phyloP scores from a whole-genome alignment of 2,329 filamentous ascomycete genomes.

The Blastomyces parvus region DNA sequence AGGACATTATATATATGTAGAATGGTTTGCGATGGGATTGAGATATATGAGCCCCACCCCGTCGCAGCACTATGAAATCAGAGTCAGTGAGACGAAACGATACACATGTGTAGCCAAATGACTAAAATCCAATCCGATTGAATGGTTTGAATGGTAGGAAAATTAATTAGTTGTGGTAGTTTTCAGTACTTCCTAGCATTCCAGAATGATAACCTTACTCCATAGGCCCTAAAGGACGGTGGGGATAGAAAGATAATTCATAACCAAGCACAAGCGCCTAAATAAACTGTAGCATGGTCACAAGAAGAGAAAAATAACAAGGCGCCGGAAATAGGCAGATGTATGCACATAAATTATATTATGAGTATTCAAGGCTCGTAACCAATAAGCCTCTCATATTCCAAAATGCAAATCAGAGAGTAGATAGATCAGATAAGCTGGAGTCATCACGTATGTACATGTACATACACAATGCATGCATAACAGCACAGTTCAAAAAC shows the following conservation, averaged over 20 bases:
- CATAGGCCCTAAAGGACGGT: neutral
- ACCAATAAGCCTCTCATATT: neutral
- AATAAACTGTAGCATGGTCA: neutral
- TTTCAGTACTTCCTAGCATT: neutral
- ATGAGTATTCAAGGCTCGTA: neutral
- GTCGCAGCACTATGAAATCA: neutral
- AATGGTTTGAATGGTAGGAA: neutral
- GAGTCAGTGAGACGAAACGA: neutral
- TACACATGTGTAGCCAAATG: neutral
- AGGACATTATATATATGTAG: too few species aligned
- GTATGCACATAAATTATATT: too few species aligned
- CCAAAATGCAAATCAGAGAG: neutral
- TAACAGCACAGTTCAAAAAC: neutral
- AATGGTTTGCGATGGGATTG: neutral
- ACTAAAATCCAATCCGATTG: neutral
- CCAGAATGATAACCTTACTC: too few species aligned
- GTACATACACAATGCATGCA: neutral
- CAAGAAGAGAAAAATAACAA: neutral
- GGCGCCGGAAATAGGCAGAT: neutral
- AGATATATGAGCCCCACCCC: neutral
- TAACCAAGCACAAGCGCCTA: constrained; percentile 12
- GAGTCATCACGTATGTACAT: neutral
- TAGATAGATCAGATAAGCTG: constrained; percentile 6
- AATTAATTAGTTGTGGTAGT: neutral
- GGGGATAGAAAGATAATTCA: neutral